Evolutionary conservation across 345 rosid species (phyloP), one percentile per base, ranked within the genome.

Genomic region (Gossypium bickii): DNA sequence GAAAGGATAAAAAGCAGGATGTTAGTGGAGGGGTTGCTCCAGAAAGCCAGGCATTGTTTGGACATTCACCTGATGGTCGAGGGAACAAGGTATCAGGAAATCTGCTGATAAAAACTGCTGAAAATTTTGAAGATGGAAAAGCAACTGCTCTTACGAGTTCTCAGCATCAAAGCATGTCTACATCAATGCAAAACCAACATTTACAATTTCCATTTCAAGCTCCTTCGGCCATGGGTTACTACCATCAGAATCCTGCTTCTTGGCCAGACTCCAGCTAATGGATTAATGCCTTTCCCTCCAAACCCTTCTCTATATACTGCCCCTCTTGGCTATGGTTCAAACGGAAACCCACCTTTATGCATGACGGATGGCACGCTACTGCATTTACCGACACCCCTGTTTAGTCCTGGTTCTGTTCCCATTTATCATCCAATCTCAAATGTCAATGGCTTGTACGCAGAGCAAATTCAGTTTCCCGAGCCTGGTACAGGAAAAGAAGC

Each of bases 141-240:
- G 69, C 87, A 17, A 43, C 68, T 70, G 77, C 63, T 20, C 59
- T 66, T 55, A 49, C 71, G 71, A 86, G 89, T 78, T 77, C 89
- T 73, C 88, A 88, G 64, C 85, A 70, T 73, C 88, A 85, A 76
- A 79, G 83, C 76, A 20, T 78, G 70, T 81, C 75, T 76, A 87
- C 90, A n/a, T 79, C 84, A 9, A 44, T 87, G 82, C 92, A 81
- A 62, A 85, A 81, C 81, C 92, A 89, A 63, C 90, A 79, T 69
- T 41, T 83, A 78, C 92, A 81, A 53, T 85, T 80, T 82, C 82
- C 91, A 73, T 88, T 83, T 79, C 93, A 87, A 78, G 77, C 85
- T 86, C 86, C 94, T 80, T 67, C 97, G 66, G 67, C 90, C 27
- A 71, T 89, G 89, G 89, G 89, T 72, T 93, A 93, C 86, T 93